Evolutionary conservation across 495 filamentous ascomycete genomes (phyloP), one percentile per base, ranked within the genome.

Genomic region (Thozetella sp.): DNA sequence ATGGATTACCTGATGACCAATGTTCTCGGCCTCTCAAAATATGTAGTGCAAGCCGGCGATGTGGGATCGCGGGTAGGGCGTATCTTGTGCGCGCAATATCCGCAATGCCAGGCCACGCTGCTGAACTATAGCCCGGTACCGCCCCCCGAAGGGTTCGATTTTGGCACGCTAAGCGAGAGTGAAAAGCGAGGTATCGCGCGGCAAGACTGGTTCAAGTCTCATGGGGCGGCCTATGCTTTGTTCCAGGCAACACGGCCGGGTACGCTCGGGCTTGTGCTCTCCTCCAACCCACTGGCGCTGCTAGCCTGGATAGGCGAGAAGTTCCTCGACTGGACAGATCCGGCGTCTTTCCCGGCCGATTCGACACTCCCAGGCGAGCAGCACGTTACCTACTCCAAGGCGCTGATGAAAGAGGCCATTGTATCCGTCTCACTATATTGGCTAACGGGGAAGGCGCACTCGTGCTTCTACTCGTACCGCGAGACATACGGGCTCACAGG

Each of bases 271-370:
- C 80, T 87, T 26, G 83, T 56, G 3, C 63, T 90, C 2, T 69
- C 79, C 2, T 73, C 77, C 1, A 88, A 65, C 53, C 88, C 88
- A 0, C 58, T 91, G 10, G 85, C 86, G 1, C 70, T 90, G n/a
- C 75, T 91, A 11, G 82, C 87, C 37, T 91, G 88, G 85, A 70
- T 90, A 37, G 88, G 84, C 23, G 88, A 92, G 68, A 91, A 92
- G 64, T 85, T 85, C 62, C 61, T 88, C 12, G 79, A 82, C 34
- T 91, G 88, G 88, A 74, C 76, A 2, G 87, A 90, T 58, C 43
- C 59, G 20, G 55, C 46, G 3, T 72, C 51, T 22, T 58, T 56
- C 52, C 45, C 53, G 0, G 56, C 37, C 22, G 45, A 61, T 11
- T 22, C 37, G n/a, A 19, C 22, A 25, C 40, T 55, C 9, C 43